Evolutionary conservation across 306 rosid species (phyloP).

Genomic region (Trichosanthes cucumerina): DNA sequence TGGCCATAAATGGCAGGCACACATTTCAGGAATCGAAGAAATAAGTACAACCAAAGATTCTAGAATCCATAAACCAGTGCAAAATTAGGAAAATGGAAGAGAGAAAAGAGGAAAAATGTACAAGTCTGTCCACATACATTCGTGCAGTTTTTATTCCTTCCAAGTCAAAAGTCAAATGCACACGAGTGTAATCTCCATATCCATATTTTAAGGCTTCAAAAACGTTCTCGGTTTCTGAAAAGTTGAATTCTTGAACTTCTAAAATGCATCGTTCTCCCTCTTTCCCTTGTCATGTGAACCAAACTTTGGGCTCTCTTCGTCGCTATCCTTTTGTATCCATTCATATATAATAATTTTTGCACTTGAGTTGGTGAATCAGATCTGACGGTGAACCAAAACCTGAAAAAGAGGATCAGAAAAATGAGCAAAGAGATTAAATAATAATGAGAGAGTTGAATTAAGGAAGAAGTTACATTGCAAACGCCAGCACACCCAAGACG

Average conservation of each 20-base stretch:
- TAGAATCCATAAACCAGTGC: slow-evolving; percentile 19
- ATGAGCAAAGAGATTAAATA: not conserved
- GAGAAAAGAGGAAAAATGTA: slow-evolving; percentile 30
- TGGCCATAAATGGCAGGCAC: slow-evolving; percentile 20
- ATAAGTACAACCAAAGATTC: slow-evolving; percentile 10
- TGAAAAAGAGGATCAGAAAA: slow-evolving; percentile 23
- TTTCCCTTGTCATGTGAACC: slow-evolving; percentile 25
- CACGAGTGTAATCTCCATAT: slow-evolving; percentile 56
- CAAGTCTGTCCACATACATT: slow-evolving; percentile 38
- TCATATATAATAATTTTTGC: not conserved
- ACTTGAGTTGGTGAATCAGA: slow-evolving; percentile 16
- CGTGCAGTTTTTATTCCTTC: slow-evolving; percentile 19
- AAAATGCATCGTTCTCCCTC: slow-evolving; percentile 38
- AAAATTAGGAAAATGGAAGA: slow-evolving; percentile 13
- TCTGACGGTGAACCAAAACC: slow-evolving; percentile 15
- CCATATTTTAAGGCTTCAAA: slow-evolving; percentile 70
- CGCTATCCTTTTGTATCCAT: not conserved
- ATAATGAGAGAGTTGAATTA: slow-evolving; percentile 33
- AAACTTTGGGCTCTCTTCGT: slow-evolving; percentile 1
- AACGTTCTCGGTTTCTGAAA: slow-evolving; percentile 46
- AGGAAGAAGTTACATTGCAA: slow-evolving; percentile 29
- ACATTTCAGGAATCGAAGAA: slow-evolving; percentile 18
- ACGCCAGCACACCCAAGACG: slow-evolving; percentile 59
- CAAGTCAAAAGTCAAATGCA: slow-evolving; percentile 68
- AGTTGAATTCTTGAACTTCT: slow-evolving; percentile 46